Evolutionary conservation across 352 stramenopile species (phyloP).

Genomic region (Pythium sukuiense): DNA sequence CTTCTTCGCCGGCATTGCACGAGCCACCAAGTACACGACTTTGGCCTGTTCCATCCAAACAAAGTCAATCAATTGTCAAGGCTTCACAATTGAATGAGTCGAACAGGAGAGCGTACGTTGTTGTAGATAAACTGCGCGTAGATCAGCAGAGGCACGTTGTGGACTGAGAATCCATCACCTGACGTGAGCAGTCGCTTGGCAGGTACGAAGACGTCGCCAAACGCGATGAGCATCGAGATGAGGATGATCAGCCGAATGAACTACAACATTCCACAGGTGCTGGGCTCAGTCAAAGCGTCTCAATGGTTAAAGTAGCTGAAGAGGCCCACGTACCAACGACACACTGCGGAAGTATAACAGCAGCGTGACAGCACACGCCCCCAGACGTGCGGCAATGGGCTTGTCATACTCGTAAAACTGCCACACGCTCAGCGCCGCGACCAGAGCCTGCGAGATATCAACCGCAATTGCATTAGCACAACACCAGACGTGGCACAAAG

Average conservation of each 20-base stretch:
- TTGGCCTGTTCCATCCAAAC: conserved; percentile 10
- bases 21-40: conserved; percentile 17
- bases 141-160: conserved; percentile 14
- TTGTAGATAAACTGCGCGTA: conserved; percentile 24
- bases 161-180: conserved; percentile 4
- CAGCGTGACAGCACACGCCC: conserved; percentile 25
- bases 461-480: neutral
- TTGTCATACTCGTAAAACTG: conserved; percentile 60
- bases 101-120: conserved; percentile 14
- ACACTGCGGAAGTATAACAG: conserved; percentile 72
- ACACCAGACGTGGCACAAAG: neutral
- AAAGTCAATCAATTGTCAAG: neutral
- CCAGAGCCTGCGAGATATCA: conserved; percentile 29
- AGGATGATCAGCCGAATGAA: conserved; percentile 63
- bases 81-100: neutral
- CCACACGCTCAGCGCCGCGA: conserved; percentile 31
- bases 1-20: conserved; percentile 15
- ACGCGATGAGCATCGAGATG: conserved; percentile 49
- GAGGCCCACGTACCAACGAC: conserved; percentile 35
- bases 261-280: conserved; percentile 23
- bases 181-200: conserved; percentile 25
- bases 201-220: conserved; percentile 57
- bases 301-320: neutral
- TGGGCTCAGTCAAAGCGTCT: neutral
- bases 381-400: conserved; percentile 43